Base-by-base conservation (phyloP, 257 asterid genomes). In the Galeopsis tetrahit region DNA sequence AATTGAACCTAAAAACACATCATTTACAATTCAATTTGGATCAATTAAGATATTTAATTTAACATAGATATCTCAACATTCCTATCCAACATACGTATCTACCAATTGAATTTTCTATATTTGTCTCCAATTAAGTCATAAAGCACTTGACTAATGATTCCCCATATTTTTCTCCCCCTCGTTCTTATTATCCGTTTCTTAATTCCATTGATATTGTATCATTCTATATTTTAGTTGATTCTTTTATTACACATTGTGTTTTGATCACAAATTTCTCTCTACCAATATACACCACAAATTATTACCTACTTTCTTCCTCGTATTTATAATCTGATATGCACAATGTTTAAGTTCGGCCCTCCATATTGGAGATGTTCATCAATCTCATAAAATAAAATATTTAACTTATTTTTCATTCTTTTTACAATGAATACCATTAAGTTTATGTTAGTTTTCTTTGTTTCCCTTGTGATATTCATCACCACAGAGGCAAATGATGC, bases 131-230 rank as follows among this genome's bases (percentile, higher is more conserved):
- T 21, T 21, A 21, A 65, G 63, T n/a, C 60, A 49, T 21, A 11
- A 52, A 70, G 31, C 44, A 38, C 43, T 36, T 2, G 1, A 52
- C 35, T 8, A 34, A 42, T 1, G 32, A 73, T 71, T 71, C 65
- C 63, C 81, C 82, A 76, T 49, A 59, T 72, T 81, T 84, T 66
- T 61, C 85, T 76, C 88, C 43, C 63, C 70, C 77, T 72, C 81
- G 55, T 77, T 72, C 60, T 56, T 66, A 49, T 28, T 57, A 5
- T 28, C 67, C 71, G 31, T 40, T 63, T 64, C 51, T 73, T 21
- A 21, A 21, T 21, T 65, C 68, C 58, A 52, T 60, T 7, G n/a
- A 57, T 4, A 46, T 43, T 39, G 14, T 7, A 49, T 51, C 46
- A 6, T 62, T 58, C 49, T 13, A 49, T 42, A 34, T 28, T 28